A percentile compares a stretch with the other conserved stretches of the same genome.
Evolutionary conservation across 176 grass and related monocot species (phyloP).

Genomic region (Ensete glaucum): DNA sequence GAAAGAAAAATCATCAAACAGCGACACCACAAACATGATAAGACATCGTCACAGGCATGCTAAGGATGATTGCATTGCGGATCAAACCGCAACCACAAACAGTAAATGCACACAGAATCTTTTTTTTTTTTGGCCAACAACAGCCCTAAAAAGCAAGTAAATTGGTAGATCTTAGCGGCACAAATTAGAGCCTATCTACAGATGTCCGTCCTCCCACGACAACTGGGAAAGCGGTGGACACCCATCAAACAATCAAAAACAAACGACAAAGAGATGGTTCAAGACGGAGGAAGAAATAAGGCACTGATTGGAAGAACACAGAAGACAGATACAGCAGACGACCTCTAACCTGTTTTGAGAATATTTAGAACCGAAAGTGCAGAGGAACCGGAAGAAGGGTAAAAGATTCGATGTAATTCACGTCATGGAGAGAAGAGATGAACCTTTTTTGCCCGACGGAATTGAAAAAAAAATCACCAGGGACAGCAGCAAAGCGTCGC

Average conservation of each 20-base stretch:
- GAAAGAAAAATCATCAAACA: too few species aligned
- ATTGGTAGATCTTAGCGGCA: neutral
- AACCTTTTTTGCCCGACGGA: neutral
- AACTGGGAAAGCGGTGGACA: neutral
- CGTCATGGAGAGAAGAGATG: neutral
- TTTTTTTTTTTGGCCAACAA: neutral
- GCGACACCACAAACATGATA: too few species aligned
- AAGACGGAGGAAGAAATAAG: too few species aligned
- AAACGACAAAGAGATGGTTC: too few species aligned
- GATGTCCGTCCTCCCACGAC: neutral
- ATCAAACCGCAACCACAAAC: neutral
- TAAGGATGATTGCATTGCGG: too few species aligned
- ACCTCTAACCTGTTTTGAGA: too few species aligned
- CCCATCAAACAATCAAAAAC: too few species aligned
- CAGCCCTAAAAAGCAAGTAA: neutral
- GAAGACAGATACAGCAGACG: too few species aligned
- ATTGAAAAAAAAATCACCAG: neutral
- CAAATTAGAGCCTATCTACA: neutral
- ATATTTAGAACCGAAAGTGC: neutral
- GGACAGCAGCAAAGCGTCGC: neutral
- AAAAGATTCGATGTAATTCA: neutral
- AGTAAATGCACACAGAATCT: constrained; percentile 5
- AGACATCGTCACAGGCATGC: too few species aligned
- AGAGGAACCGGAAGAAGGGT: neutral
- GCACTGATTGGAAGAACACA: too few species aligned